Evolutionary conservation across 257 asterid genomes (phyloP).

Genomic region (Scutellaria baicalensis): DNA sequence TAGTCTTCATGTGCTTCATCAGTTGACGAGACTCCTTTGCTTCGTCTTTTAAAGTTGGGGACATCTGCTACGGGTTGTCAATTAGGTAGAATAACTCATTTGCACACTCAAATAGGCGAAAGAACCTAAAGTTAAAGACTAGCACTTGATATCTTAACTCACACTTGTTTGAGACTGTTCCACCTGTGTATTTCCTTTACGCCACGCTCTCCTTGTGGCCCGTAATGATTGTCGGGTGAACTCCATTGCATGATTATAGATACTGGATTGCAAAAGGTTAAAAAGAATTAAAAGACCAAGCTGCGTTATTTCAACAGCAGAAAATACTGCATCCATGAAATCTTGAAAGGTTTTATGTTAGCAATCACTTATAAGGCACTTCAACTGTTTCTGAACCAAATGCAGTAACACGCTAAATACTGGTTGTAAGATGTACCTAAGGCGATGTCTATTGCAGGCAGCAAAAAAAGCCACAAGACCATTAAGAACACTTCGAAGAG

Average conservation of each 20-base stretch:
- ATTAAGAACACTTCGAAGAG: conserved; percentile 59
- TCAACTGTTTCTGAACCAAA: background rate
- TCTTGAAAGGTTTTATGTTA: background rate
- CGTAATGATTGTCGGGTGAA: conserved; percentile 19
- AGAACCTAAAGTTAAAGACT: background rate
- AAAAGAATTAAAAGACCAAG: background rate
- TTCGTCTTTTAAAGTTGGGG: background rate
- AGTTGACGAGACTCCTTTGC: background rate
- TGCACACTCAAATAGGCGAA: background rate
- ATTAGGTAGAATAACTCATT: background rate
- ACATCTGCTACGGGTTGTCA: background rate
- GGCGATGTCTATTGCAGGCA: conserved; percentile 76
- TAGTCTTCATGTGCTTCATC: background rate
- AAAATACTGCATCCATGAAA: too few species aligned
- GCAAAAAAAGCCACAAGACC: conserved; percentile 73
- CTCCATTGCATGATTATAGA: conserved; percentile 35
- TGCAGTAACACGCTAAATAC: background rate
- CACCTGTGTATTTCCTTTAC: background rate
- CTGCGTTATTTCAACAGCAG: background rate
- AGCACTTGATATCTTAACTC: background rate
- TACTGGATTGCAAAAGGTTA: conserved; percentile 16
- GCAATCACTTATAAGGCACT: background rate
- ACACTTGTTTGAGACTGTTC: conserved; percentile 8
- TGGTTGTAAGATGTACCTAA: conserved; percentile 36
- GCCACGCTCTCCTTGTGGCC: conserved; percentile 10